phyloP scores from a whole-genome alignment of 148 eudicot species.

The Chenopodium album region DNA sequence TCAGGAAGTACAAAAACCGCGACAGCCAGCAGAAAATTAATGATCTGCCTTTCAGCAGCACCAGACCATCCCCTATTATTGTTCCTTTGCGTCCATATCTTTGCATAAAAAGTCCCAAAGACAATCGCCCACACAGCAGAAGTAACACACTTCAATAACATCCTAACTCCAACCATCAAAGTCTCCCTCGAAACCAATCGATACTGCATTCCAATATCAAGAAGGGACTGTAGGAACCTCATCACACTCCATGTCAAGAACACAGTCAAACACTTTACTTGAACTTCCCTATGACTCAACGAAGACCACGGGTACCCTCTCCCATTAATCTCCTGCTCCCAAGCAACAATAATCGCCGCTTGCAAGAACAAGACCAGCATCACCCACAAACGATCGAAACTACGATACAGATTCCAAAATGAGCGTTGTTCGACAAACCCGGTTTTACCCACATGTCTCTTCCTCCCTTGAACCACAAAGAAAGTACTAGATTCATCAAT shows the following conservation, averaged over 20 bases:
- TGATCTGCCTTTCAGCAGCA: conserved; percentile 49
- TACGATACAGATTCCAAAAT: conserved; percentile 78
- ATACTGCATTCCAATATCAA: conserved; percentile 76
- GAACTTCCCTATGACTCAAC: conserved; percentile 44
- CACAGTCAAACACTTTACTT: conserved; percentile 65
- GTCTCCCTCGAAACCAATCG: conserved; percentile 84
- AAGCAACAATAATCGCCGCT: conserved; percentile 75
- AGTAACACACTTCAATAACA: conserved; percentile 60
- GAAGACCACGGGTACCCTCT: conserved; percentile 72
- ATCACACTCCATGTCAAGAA: conserved; percentile 83
- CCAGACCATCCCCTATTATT: conserved; percentile 44
- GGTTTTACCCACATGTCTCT: conserved; percentile 78
- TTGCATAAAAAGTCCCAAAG: conserved; percentile 60
- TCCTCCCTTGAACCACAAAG: conserved; percentile 50
- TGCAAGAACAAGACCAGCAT: conserved; percentile 82
- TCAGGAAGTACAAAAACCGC: conserved; percentile 65
- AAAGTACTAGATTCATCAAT: conserved; percentile 66
- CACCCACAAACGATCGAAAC: conserved; percentile 87
- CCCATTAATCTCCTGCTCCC: conserved; percentile 40
- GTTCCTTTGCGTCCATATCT: conserved; percentile 63
- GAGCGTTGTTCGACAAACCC: conserved; percentile 94
- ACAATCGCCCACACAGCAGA: conserved; percentile 61
- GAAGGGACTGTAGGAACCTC: conserved; percentile 66
- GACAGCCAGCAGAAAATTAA: conserved; percentile 56
- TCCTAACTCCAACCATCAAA: conserved; percentile 60